Base-by-base conservation (phyloP, 139 green algal species). In the Ulvella scutata region DNA sequence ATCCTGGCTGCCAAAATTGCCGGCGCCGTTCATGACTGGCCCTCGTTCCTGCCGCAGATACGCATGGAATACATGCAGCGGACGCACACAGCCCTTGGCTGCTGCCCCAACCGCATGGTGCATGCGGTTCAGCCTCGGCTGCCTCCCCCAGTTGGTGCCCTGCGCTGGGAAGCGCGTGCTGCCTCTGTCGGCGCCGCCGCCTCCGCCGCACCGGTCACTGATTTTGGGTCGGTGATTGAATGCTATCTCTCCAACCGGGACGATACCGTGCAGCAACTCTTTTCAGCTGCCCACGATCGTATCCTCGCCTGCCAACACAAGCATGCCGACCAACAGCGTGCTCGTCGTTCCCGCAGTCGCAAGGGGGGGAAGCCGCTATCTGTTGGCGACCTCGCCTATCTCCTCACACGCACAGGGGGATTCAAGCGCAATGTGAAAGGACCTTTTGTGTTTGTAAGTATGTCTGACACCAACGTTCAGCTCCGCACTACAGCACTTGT, bases 1-100 rank as follows among this genome's bases (percentile, higher is more conserved):
- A 51, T 78, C 43, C 43, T 78, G 74, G 29, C 43, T 34, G 74
- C 33, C 6, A 62, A 62, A 3, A 61, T 17, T 74, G 62, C 62
- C 9, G 62, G 34, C 34, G 6, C 62, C 35, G 13, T 17, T 28
- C 34, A 74, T 74, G 31, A 75, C 13, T 62, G 44, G 44, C 6
- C 44, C 4, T 7, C 10, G 6, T 26, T 62, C 9, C 44, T 62
- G 7, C 44, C 44, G 10, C 38, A 43, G 4, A 20, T 59, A 4
- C 39, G 38, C 72, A 59, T 36, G 31, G 37, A 26, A 7, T 43
- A 72, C 44, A 60, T 35, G 60, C 38, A 38, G 73, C 51, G 3
- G 61, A 10, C 31, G 60, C 75, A 75, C 13, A 29, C 44, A 62
- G 44, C 21, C 1, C 40, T 59, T 0, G 40, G 17, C 17, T 26